Evolutionary conservation across 2,329 filamentous ascomycete species (phyloP).

Genomic region (Diaporthe aspalathi): DNA sequence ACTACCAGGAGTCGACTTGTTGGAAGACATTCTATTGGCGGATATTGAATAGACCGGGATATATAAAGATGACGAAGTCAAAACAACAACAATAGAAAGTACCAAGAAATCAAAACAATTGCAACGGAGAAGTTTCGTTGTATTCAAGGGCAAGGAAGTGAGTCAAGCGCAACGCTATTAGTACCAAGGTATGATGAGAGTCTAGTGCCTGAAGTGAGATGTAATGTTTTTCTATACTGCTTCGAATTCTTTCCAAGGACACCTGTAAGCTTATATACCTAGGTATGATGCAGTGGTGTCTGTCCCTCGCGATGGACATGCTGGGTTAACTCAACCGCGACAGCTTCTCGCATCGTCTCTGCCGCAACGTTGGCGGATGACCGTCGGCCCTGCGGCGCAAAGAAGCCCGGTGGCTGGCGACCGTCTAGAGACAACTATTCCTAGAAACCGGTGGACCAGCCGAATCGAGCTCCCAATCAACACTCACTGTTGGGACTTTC

Average conservation of each 20-base stretch:
- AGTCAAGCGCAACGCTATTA: not conserved
- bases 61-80: constrained; percentile 5
- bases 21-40: constrained; percentile 2
- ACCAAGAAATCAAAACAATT: constrained; percentile 1
- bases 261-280: constrained; percentile 2
- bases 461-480: constrained; percentile 24
- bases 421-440: constrained; percentile 16
- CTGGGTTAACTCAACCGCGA: not conserved
- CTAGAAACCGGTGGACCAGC: constrained; percentile 15
- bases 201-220: constrained; percentile 3
- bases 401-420: not conserved
- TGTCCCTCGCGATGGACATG: not conserved
- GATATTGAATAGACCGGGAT: not conserved
- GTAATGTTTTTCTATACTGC: constrained; percentile 4
- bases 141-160: not conserved
- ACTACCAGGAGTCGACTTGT: too few species aligned
- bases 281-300: not conserved
- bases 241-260: constrained; percentile 1
- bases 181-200: not conserved
- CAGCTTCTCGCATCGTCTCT: constrained; percentile 2
- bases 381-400: not conserved
- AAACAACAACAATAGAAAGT: constrained; percentile 2
- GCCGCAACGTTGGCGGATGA: constrained; percentile 5
- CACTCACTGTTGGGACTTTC: constrained; percentile 24
- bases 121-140: constrained; percentile 3